Evolutionary conservation across 441 rosid genomes (phyloP).

Genomic region (Erysimum cheiri): DNA sequence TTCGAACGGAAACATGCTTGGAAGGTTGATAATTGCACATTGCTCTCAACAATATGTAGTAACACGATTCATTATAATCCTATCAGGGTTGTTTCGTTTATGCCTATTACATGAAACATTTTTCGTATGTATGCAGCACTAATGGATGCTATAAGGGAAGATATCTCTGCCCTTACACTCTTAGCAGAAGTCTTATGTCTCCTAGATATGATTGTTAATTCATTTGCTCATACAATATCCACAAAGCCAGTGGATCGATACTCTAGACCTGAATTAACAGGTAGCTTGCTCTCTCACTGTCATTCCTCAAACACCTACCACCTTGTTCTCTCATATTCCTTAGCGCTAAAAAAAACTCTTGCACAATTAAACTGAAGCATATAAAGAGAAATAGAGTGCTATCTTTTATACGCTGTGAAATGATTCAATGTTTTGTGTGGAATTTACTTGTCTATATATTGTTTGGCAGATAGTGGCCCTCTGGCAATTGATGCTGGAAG

Average conservation of each 20-base stretch:
- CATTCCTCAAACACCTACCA: constrained; percentile 27
- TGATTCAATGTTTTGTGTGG: constrained; percentile 15
- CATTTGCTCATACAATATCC: constrained; percentile 92
- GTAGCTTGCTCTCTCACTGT: constrained; percentile 48
- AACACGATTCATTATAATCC: background rate
- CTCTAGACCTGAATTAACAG: constrained; percentile 84
- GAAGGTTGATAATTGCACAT: constrained; percentile 69
- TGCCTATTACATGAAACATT: constrained; percentile 22
- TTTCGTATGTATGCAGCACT: constrained; percentile 61
- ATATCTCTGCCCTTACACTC: constrained; percentile 75
- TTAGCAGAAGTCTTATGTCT: constrained; percentile 96
- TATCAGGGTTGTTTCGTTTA: constrained; percentile 22
- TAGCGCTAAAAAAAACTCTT: constrained; percentile 20
- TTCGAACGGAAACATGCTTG: constrained; percentile 91
- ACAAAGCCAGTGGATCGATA: constrained; percentile 89
- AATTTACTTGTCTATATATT: constrained; percentile 18
- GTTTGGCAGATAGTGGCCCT: constrained; percentile 79
- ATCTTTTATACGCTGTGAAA: constrained; percentile 17
- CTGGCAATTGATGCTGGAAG: constrained; percentile 96
- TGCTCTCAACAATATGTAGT: constrained; percentile 11
- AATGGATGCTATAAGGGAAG: constrained; percentile 81
- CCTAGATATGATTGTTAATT: constrained; percentile 94
- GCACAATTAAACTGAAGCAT: background rate
- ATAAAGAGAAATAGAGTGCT: background rate
- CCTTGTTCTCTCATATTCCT: constrained; percentile 5